These are phyloP conservation scores for Neofusicoccum parvum DNA, from an alignment of 2,329 filamentous ascomycete species.

Conservation along the genomic window DNA sequence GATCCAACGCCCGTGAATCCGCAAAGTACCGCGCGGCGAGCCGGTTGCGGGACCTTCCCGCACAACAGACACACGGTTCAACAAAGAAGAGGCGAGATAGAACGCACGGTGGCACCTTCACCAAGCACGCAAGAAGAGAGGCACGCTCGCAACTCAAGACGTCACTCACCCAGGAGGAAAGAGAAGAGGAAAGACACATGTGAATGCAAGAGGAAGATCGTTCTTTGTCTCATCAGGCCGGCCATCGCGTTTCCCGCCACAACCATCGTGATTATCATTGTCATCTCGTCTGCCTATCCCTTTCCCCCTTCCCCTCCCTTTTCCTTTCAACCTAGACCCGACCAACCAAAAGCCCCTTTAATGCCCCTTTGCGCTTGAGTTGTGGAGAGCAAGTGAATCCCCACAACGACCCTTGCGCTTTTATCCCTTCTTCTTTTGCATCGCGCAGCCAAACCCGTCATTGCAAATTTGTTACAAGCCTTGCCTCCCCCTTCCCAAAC, in stretches of 20 bases:
- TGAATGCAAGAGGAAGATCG: background rate
- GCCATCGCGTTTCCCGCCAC: background rate
- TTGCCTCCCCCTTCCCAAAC: background rate
- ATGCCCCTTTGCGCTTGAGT: background rate
- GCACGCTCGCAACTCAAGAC: background rate
- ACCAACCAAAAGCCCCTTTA: background rate
- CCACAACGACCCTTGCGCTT: background rate
- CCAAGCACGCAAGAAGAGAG: background rate
- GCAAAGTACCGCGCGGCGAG: no score
- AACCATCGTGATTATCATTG: conserved; percentile 17
- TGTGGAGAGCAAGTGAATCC: background rate
- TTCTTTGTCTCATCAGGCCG: conserved; percentile 15
- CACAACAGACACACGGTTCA: no score
- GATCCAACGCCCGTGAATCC: no score
- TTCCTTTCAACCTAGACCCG: background rate
- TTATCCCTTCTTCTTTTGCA: background rate
- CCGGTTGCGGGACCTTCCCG: no score
- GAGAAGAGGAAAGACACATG: background rate
- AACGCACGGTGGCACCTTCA: no score
- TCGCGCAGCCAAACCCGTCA: background rate
- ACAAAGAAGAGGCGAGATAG: no score
- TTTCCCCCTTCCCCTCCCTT: background rate
- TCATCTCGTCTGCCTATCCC: conserved; percentile 14
- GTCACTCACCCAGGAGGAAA: no score
- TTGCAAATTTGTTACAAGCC: conserved; percentile 9